These are phyloP conservation scores for Halocafeteria seosinensis DNA, from an alignment of 108 stramenopile genomes.

Conservation along the genomic window DNA sequence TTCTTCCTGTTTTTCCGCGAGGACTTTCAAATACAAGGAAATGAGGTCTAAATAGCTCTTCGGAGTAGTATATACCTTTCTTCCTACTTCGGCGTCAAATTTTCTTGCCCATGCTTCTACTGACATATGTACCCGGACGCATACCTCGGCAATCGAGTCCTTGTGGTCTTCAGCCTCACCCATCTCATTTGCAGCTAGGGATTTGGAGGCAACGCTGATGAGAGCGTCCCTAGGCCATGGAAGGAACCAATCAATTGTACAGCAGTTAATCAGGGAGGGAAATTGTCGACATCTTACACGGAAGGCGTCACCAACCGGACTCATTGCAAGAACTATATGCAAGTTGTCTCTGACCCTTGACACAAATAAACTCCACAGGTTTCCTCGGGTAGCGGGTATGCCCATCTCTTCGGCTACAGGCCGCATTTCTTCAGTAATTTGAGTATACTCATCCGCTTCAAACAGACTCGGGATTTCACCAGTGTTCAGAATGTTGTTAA, in stretches of 20 bases:
- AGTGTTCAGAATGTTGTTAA: constrained; percentile 48
- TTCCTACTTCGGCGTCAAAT: constrained; percentile 33
- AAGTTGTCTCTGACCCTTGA: constrained; percentile 37
- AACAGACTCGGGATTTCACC: constrained; percentile 51
- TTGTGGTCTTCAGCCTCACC: constrained; percentile 31
- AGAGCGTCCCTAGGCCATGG: constrained; percentile 51
- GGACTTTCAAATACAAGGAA: constrained; percentile 40
- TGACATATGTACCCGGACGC: constrained; percentile 22
- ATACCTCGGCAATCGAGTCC: constrained; percentile 46
- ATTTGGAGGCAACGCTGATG: constrained; percentile 34
- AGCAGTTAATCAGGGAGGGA: constrained; percentile 51
- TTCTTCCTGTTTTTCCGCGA: constrained; percentile 33
- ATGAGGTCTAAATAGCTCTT: constrained; percentile 49
- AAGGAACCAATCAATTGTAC: constrained; percentile 53
- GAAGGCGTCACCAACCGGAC: constrained; percentile 50
- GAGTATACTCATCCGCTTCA: constrained; percentile 32
- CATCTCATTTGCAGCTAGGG: constrained; percentile 26
- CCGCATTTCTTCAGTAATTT: constrained; percentile 22
- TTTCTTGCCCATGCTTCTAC: too few species aligned
- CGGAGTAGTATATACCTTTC: constrained; percentile 51
- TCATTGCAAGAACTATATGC: constrained; percentile 40
- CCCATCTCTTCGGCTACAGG: constrained; percentile 22
- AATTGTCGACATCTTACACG: constrained; percentile 41
- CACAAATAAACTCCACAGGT: constrained; percentile 37
- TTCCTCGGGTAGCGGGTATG: constrained; percentile 16